A percentile compares a stretch with the other conserved stretches of the same genome.
These are phyloP conservation scores for Fraxinus anomala DNA, from an alignment of 257 asterid genomes.

Conservation along the genomic window DNA sequence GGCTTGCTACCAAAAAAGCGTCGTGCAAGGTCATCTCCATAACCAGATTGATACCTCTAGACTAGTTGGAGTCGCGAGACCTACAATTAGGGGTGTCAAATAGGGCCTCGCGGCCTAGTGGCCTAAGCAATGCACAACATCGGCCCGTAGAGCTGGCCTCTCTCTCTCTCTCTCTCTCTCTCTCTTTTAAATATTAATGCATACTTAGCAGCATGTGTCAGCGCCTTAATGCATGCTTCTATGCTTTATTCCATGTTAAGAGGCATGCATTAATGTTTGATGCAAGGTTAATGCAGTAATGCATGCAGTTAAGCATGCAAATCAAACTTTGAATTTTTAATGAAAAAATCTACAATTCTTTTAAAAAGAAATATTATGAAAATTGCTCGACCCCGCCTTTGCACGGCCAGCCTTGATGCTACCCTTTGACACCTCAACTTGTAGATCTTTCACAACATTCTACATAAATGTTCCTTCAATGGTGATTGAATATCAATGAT, in stretches of 20 bases:
- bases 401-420: not conserved
- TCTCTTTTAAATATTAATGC: not conserved
- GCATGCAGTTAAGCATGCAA: not conserved
- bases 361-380: too few relatives aligned
- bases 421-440: not conserved
- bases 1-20: not conserved
- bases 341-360: not conserved
- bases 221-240: not conserved
- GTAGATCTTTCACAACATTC: not conserved
- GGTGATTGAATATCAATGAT: not conserved
- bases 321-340: not conserved
- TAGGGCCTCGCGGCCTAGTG: too few relatives aligned
- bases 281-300: not conserved
- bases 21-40: too few relatives aligned
- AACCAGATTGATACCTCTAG: too few relatives aligned
- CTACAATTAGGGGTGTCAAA: too few relatives aligned
- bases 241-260: not conserved
- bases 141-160: too few relatives aligned
- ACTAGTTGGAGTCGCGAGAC: too few relatives aligned
- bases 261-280: not conserved
- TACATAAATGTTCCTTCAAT: not conserved
- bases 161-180: too few relatives aligned
- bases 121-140: too few relatives aligned
- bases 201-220: not conserved
- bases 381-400: not conserved